phyloP scores from a whole-genome alignment of 176 grass and related monocot species.

The bread wheat (Triticum aestivum) region IWGSC_CS_RefSeq_v2.1 NC_057804.1:179586315-179586814 shows the following conservation, averaged over 20 bases:
- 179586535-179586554: conserved; percentile 22
- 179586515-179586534: conserved; percentile 25
- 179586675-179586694: conserved; percentile 44
- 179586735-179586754: conserved; percentile 2
- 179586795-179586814: not conserved
- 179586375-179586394: conserved; percentile 5
- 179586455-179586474: conserved; percentile 33
- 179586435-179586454: conserved; percentile 19
- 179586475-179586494: conserved; percentile 26
- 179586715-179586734: conserved; percentile 23
- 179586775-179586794: not conserved
- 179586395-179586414: conserved; percentile 42
- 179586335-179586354: conserved; percentile 32
- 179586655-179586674: conserved; percentile 32
- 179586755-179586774: not conserved
- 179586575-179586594: not conserved
- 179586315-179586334: not conserved
- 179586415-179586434: conserved; percentile 35
- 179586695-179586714: conserved; percentile 17
- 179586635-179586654: conserved; percentile 22
- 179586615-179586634: not conserved
- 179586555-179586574: not conserved
- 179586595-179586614: conserved; percentile 35
- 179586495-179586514: conserved; percentile 11
- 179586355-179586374: conserved; percentile 20